Base-by-base conservation (phyloP, 768 basidiomycete genomes). In the Boletus subcaerulescens region DNA sequence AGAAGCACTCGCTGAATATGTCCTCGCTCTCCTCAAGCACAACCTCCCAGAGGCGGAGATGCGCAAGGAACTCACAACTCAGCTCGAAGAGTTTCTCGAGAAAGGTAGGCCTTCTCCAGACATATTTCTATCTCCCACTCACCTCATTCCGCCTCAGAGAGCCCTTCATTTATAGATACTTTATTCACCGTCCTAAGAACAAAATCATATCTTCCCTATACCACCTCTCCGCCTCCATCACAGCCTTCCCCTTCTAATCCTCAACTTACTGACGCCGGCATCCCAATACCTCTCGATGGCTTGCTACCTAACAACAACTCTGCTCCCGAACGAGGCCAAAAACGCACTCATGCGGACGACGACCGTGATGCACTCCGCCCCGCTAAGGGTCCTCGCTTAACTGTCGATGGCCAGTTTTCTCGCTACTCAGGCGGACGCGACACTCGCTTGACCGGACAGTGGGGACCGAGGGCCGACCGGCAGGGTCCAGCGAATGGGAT, bases 21-120 rank as follows among this genome's bases (percentile, higher is more conserved):
- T 98, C 62, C 83, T 97, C 46, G 96, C 96, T 15, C 77, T 98
- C 50, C 76, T 98, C 55, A 93, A 93, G 70, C 92, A 95, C 69
- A 91, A 92, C 72, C 87, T 86, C 1, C 79, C 89, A 5, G 89
- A 94, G 67, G 70, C 73, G 22, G 91, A 95, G 59, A 86, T 98
- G 80, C 80, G 89, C 60, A 83, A 84, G 61, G 90, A 93, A 66
- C 75, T 97, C 52, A 68, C 76, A 2, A 64, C 79, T 0, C 92
- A 97, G 67, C 77, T 98, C 50, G 88, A 88, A 50, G 95, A 97
- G 71, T 98, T 98, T 70, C 80, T 98, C 24, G 94, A 96, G 75
- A 87, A 89, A 74, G 89, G 94, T 91, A 55, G 79, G 66, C 18
- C 18, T 31, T 44, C 9, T 40, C 12, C 18, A 10, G 8, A 22